Base-by-base conservation (phyloP, 2,329 filamentous ascomycete species). In the Xylaria sp. region DNA sequence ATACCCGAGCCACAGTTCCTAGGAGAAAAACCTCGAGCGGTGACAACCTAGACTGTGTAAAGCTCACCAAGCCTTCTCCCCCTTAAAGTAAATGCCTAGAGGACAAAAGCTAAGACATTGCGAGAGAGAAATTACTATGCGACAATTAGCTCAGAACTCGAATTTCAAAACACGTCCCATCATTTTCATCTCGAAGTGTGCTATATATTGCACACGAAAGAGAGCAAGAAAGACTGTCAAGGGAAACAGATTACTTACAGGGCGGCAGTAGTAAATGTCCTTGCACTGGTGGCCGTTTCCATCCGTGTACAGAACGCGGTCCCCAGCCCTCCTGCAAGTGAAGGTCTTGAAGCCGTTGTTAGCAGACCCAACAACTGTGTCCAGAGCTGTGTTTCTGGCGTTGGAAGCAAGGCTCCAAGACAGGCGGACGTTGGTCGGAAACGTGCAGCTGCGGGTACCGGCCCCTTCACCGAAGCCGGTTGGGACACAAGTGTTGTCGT, bases 11-110 rank as follows among this genome's bases (percentile, higher is more conserved):
- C 13, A 61, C 37, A 28, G 13, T 61, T 52, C 23, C 31, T 25
- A 48, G 44, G 46, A 31, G 25, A n/a, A 60, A 41, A 61, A 39
- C 46, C 58, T 61, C 46, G 20, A 61, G 48, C 31, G 34, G 46
- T 61, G 58, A 61, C 46, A 61, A 61, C 46, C 58, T 28, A 61
- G 46, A 52, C 46, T 34, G 37, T 12, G 28, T 50, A 15, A 39
- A 4, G 41, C n/a, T 18, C 18, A 48, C n/a, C 6, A 18, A 61
- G 13, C 31, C 34, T n/a, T 39, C 20, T 15, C 15, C n/a, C 10
- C 44, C 1, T 3, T 15, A 51, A 46, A 23, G n/a, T n/a, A n/a
- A 61, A 51, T 25, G 4, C 10, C 23, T 25, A 12, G 20, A 34
- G 28, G 4, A n/a, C 1, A 9, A 50, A 13, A 5, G 8, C 48